Conservation (phyloP, 2,329 filamentous ascomycete species). For the Fusarium lyarnte region DNA sequence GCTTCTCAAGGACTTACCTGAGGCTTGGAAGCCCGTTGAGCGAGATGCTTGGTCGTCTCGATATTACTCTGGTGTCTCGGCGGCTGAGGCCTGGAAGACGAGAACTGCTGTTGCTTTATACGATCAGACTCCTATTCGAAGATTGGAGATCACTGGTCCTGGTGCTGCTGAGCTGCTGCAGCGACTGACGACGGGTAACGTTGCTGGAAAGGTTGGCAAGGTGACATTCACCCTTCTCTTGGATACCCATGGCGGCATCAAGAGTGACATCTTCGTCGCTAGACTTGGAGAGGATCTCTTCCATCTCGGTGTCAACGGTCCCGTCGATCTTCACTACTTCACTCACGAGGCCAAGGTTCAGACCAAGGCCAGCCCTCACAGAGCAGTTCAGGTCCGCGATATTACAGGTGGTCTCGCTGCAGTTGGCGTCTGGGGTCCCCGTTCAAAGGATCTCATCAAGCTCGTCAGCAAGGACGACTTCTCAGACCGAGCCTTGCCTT, state of each 20-base stretch:
- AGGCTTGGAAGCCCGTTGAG: slow-evolving; percentile 62
- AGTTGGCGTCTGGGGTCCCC: slow-evolving; percentile 71
- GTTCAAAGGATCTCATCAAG: slow-evolving; percentile 60
- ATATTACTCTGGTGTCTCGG: slow-evolving; percentile 67
- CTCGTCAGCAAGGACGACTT: slow-evolving; percentile 58
- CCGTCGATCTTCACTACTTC: slow-evolving; percentile 64
- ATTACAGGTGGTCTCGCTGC: slow-evolving; percentile 69
- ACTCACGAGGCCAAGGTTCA: slow-evolving; percentile 62
- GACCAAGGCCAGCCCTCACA: slow-evolving; percentile 49
- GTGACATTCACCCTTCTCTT: slow-evolving; percentile 68
- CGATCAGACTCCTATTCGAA: slow-evolving; percentile 68
- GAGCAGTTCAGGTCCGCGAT: slow-evolving; percentile 64
- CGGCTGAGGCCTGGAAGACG: slow-evolving; percentile 72
- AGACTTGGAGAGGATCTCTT: slow-evolving; percentile 60
- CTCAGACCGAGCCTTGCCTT: slow-evolving; percentile 56
- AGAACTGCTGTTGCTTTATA: slow-evolving; percentile 70
- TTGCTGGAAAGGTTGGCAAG: slow-evolving; percentile 57
- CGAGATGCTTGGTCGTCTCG: slow-evolving; percentile 67
- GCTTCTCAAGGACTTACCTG: slow-evolving; percentile 61
- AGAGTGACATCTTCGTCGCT: slow-evolving; percentile 66
- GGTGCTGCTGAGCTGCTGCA: slow-evolving; percentile 66
- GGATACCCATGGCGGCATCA: slow-evolving; percentile 61
- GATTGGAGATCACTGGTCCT: slow-evolving; percentile 66
- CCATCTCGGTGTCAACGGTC: slow-evolving; percentile 66
- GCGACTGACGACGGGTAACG: slow-evolving; percentile 60